Evolutionary conservation across 1,284 basidiomycete species (phyloP).

Genomic region (Apiotrichum veenhuisii): DNA sequence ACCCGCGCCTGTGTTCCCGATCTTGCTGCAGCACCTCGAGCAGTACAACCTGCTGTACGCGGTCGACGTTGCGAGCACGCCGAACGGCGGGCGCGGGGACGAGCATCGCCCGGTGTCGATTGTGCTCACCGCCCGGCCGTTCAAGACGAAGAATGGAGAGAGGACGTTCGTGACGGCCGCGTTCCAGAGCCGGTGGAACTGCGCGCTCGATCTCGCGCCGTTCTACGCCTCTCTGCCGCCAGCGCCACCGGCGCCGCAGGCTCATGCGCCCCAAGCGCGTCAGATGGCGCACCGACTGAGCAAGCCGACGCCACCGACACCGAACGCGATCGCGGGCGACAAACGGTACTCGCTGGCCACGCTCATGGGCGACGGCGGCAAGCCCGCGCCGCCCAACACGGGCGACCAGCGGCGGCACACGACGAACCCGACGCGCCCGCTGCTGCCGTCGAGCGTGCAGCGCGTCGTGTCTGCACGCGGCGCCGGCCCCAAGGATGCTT

Average conservation of each 20-base stretch:
- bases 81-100: slow-evolving; percentile 47
- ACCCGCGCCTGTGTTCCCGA: slow-evolving; percentile 56
- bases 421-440: slow-evolving; percentile 12
- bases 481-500: background rate
- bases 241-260: slow-evolving; percentile 16
- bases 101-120: slow-evolving; percentile 72
- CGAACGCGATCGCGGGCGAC: slow-evolving; percentile 47
- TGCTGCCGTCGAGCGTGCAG: slow-evolving; percentile 16
- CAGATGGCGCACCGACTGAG: slow-evolving; percentile 3
- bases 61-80: slow-evolving; percentile 53
- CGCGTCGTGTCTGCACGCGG: slow-evolving; percentile 11
- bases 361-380: slow-evolving; percentile 27
- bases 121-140: slow-evolving; percentile 67
- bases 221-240: slow-evolving; percentile 36
- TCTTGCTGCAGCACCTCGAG: slow-evolving; percentile 63
- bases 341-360: slow-evolving; percentile 46
- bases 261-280: slow-evolving; percentile 7
- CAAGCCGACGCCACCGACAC: slow-evolving; percentile 15
- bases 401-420: slow-evolving; percentile 5
- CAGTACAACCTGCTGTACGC: slow-evolving; percentile 84
- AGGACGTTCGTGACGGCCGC: slow-evolving; percentile 56
- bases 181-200: slow-evolving; percentile 83
- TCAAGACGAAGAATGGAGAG: background rate
- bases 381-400: background rate
- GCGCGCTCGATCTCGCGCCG: slow-evolving; percentile 67